Conservation (phyloP, 495 filamentous ascomycete genomes). For the Jackrogersella multiformis region DNA sequence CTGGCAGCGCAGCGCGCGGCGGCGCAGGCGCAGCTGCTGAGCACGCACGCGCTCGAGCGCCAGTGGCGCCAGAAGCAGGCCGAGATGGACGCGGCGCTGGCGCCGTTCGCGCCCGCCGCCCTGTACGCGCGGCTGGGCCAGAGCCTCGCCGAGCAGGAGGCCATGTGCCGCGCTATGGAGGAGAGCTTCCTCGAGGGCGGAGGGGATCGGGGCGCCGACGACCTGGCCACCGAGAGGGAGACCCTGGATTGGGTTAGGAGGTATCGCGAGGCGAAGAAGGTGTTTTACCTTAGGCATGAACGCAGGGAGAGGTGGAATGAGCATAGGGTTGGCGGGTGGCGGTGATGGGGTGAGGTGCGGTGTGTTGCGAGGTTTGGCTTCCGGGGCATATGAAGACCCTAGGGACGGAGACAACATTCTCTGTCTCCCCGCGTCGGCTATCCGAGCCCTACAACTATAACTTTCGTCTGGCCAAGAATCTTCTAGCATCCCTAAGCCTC, state of each 20-base stretch:
- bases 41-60: slow-evolving; percentile 85
- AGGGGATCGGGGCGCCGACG: slow-evolving; percentile 51
- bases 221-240: slow-evolving; percentile 74
- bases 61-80: slow-evolving; percentile 87
- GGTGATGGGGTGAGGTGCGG: slow-evolving; percentile 59
- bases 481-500: not conserved
- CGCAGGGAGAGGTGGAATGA: slow-evolving; percentile 93
- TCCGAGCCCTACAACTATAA: not conserved
- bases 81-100: slow-evolving; percentile 85
- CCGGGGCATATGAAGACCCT: too few relatives aligned
- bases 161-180: slow-evolving; percentile 80
- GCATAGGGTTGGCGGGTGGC: slow-evolving; percentile 90
- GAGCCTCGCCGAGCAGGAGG: slow-evolving; percentile 82
- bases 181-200: slow-evolving; percentile 84
- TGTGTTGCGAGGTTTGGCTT: too few relatives aligned
- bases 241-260: slow-evolving; percentile 82
- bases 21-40: slow-evolving; percentile 82
- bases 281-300: slow-evolving; percentile 79
- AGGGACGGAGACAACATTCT: too few relatives aligned
- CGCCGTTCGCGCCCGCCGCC: slow-evolving; percentile 82
- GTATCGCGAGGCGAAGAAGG: slow-evolving; percentile 77
- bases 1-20: slow-evolving; percentile 69
- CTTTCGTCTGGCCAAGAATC: not conserved
- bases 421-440: not conserved
- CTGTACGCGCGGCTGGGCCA: slow-evolving; percentile 82